Percentiles rank a stretch among this genome's conserved stretches.
phyloP scores from a whole-genome alignment of 345 rosid genomes.

The Arabis hirsuta region DNA sequence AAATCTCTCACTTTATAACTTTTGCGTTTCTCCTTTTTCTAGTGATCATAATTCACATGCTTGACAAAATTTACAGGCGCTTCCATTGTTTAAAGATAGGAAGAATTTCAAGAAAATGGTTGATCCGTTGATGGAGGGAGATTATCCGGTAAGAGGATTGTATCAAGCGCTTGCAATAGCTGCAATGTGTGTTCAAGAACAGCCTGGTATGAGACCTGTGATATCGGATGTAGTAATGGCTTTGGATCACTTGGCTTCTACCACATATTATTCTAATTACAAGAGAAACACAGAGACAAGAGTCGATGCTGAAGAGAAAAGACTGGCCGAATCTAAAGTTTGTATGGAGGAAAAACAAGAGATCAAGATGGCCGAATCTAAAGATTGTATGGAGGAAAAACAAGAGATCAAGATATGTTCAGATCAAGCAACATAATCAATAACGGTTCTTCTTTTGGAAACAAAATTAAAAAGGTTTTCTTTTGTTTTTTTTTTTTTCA shows the following conservation, averaged over 20 bases:
- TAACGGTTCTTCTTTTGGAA: neutral
- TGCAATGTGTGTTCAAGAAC: constrained; percentile 92
- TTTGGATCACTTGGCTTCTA: constrained; percentile 72
- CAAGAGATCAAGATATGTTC: constrained; percentile 33
- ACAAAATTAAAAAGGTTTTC: neutral
- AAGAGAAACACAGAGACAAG: constrained; percentile 23
- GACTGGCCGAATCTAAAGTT: constrained; percentile 7
- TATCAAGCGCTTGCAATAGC: constrained; percentile 86
- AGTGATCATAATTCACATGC: constrained; percentile 13
- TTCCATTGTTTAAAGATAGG: constrained; percentile 78
- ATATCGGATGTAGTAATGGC: constrained; percentile 79
- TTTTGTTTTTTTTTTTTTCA: neutral
- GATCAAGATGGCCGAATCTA: constrained; percentile 28
- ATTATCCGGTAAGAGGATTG: constrained; percentile 67
- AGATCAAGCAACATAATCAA: constrained; percentile 19
- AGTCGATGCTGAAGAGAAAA: constrained; percentile 10
- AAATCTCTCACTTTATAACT: neutral
- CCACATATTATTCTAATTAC: constrained; percentile 46
- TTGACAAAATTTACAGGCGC: constrained; percentile 55
- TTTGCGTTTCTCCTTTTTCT: neutral
- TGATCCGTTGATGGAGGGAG: constrained; percentile 71
- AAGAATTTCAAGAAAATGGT: constrained; percentile 67
- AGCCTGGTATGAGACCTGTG: constrained; percentile 73
- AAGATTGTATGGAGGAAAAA: constrained; percentile 21
- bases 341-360: constrained; percentile 28